These are phyloP conservation scores for Volutella citrinella DNA, from an alignment of 2,329 filamentous ascomycete species.

Conservation along the genomic window DNA sequence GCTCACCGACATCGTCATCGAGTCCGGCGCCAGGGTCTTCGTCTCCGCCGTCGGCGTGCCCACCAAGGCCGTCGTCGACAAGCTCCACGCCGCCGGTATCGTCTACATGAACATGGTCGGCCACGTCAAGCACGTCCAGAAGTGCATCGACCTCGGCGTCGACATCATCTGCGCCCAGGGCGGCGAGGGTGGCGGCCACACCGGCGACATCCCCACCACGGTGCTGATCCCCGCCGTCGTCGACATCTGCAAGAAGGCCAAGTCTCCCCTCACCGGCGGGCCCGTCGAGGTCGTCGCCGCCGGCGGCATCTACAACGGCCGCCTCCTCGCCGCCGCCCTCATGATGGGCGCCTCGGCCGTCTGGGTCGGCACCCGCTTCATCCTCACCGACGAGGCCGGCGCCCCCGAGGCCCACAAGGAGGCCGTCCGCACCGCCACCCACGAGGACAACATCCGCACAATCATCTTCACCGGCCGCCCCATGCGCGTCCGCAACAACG, in stretches of 20 bases:
- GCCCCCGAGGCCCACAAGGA: conserved; percentile 94
- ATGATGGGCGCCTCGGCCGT: conserved; percentile 91
- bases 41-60: conserved; percentile 96
- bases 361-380: conserved; percentile 96
- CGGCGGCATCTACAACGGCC: conserved; percentile 90
- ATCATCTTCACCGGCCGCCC: conserved; percentile 98
- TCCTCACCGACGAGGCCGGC: conserved; percentile 90
- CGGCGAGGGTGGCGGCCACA: conserved; percentile 95
- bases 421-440: conserved; percentile 83
- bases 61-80: conserved; percentile 83
- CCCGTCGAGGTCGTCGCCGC: conserved; percentile 91
- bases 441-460: conserved; percentile 94
- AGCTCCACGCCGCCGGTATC: conserved; percentile 81
- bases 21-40: conserved; percentile 87
- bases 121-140: conserved; percentile 97
- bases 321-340: conserved; percentile 82
- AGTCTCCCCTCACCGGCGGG: conserved; percentile 79
- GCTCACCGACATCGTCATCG: conserved; percentile 88
- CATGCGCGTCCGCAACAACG: conserved; percentile 87
- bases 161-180: conserved; percentile 99
- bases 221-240: conserved; percentile 92
- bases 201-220: conserved; percentile 87
- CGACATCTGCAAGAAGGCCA: conserved; percentile 74
- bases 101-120: conserved; percentile 99
- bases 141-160: conserved; percentile 86